A percentile compares a stretch with the other conserved stretches of the same genome.
Evolutionary conservation across 1,284 basidiomycete genomes (phyloP).

Genomic region (Microbotryum intermedium): DNA sequence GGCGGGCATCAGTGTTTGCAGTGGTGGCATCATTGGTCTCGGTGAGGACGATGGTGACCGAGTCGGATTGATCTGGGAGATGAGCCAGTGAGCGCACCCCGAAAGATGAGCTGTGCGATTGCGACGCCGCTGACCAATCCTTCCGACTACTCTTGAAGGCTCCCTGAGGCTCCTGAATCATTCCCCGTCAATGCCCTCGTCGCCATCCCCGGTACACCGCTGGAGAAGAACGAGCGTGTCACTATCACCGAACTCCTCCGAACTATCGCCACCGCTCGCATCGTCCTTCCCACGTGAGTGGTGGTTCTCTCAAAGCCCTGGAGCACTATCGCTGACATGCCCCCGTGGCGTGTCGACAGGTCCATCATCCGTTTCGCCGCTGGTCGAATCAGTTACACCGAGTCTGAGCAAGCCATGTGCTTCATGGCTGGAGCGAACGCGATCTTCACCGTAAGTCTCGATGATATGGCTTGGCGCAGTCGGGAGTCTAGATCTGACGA

Average conservation of each 20-base stretch:
- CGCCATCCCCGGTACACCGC: constrained; percentile 52
- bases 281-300: constrained; percentile 63
- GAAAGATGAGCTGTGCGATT: background rate
- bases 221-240: constrained; percentile 55
- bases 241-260: constrained; percentile 75
- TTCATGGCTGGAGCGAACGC: constrained; percentile 99
- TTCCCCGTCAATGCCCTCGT: constrained; percentile 95
- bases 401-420: constrained; percentile 92
- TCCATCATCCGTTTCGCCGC: constrained; percentile 95
- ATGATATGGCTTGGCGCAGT: background rate
- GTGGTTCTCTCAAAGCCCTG: background rate
- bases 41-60: constrained; percentile 87
- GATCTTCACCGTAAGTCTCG: constrained; percentile 72
- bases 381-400: constrained; percentile 78
- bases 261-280: constrained; percentile 88
- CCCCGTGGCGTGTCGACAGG: constrained; percentile 7
- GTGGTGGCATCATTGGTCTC: constrained; percentile 89
- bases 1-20: constrained; percentile 95
- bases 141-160: constrained; percentile 45
- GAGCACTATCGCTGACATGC: background rate
- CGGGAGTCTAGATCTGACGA: background rate
- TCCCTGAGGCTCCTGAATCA: constrained; percentile 92
- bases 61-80: constrained; percentile 89
- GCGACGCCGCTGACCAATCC: background rate
- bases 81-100: constrained; percentile 58